Evolutionary conservation across 2,329 filamentous ascomycete species (phyloP).

Genomic region (Byssothecium circinans): DNA sequence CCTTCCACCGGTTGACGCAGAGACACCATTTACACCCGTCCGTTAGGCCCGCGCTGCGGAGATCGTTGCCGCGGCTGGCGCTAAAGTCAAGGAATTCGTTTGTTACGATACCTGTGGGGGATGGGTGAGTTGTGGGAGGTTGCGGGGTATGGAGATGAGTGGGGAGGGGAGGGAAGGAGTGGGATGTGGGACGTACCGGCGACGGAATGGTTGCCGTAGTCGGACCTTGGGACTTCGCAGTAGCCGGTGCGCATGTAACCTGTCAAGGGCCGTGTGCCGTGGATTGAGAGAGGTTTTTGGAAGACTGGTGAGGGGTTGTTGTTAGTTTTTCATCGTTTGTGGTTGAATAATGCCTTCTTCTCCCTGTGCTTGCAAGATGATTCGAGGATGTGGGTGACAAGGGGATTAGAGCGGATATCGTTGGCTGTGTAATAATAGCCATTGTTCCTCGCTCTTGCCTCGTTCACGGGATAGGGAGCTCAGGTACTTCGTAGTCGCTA

Average conservation of each 20-base stretch:
- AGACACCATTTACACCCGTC: slow-evolving; percentile 66
- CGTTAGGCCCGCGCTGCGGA: slow-evolving; percentile 57
- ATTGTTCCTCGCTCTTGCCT: too few species aligned
- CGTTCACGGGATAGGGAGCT: too few species aligned
- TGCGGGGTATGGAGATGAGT: not conserved
- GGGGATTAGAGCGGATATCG: too few species aligned
- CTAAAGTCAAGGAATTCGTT: slow-evolving; percentile 65
- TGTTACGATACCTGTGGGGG: slow-evolving; percentile 50
- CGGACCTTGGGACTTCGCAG: slow-evolving; percentile 57
- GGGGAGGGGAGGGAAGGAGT: too few species aligned
- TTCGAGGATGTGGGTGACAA: too few species aligned
- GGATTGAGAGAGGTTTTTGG: slow-evolving; percentile 59
- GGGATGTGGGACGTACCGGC: slow-evolving; percentile 43
- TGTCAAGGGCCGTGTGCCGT: slow-evolving; percentile 61
- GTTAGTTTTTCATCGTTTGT: too few species aligned
- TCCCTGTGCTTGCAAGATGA: too few species aligned
- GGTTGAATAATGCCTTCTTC: too few species aligned
- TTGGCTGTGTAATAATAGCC: too few species aligned
- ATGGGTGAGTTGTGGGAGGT: not conserved
- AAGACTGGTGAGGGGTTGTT: slow-evolving; percentile 49
- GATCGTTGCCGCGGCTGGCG: slow-evolving; percentile 61
- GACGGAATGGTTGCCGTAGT: slow-evolving; percentile 63
- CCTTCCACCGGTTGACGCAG: slow-evolving; percentile 62
- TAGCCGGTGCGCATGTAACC: slow-evolving; percentile 65
- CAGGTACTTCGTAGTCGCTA: slow-evolving; percentile 7